Base-by-base conservation (phyloP, 2,329 filamentous ascomycete species). In the Hymenoscyphus fructigenus region DNA sequence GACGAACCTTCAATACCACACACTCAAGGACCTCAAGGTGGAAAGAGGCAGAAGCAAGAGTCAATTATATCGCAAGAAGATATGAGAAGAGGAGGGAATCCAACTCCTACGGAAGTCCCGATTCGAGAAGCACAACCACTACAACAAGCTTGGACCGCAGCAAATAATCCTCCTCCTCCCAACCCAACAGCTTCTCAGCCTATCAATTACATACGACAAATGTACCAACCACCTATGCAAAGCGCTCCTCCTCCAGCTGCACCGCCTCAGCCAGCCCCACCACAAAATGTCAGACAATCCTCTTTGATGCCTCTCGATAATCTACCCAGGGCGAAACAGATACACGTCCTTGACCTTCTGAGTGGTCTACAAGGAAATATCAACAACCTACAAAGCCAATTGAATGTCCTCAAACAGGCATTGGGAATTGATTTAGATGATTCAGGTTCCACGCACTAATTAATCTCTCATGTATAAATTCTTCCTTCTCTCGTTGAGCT, bases 371-470 rank as follows among this genome's bases (percentile, higher is more conserved):
- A 70, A 41, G 67, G 67, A 2, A 68, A 68, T 3, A 70, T 74
- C 44, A 66, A 70, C 57, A 59, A 71, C 44, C 50, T 74, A 32
- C 69, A 72, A 59, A 67, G 68, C 29, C 68, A 74, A 36, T 47
- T 74, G 41, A 68, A 69, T 58, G 59, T 61, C 28, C 65, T 71
- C 59, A 73, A 71, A 64, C 63, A 59, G 26, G 57, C 65, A 34
- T 59, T 72, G n/a, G 74, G 69, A 44, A 72, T 70, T n/a, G 61
- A 63, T 17, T 28, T 59, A 17, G 61, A 63, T 20, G 61, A 62
- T 29, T 15, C 53, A 68, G 29, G 65, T 63, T 57, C 36, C 14
- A 59, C 34, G 17, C 23, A 41, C 57, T 59, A n/a, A 23, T 15
- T 36, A 59, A 23, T 41, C 32, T 57, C 55, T 41, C 57, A 59